phyloP scores from a whole-genome alignment of 202 grass and related monocot species.

The Panicum virgatum region DNA sequence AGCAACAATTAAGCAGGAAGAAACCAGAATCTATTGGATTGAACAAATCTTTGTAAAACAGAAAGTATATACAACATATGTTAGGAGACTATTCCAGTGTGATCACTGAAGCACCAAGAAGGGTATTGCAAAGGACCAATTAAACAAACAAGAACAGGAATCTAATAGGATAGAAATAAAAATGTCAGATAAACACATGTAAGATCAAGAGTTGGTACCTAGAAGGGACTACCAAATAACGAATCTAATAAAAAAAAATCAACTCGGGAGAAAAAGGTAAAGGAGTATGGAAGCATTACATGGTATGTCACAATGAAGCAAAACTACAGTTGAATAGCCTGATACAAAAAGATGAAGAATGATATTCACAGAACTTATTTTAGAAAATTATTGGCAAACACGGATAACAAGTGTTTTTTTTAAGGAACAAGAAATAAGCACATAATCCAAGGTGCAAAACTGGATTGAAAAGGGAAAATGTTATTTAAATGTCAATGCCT shows the following conservation, averaged over 20 bases:
- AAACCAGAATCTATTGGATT: slow-evolving; percentile 19
- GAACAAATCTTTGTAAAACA: slow-evolving; percentile 17
- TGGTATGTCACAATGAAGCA: background rate
- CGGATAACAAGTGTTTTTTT: background rate
- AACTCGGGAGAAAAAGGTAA: background rate
- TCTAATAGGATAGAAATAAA: slow-evolving; percentile 15
- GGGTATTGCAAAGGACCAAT: slow-evolving; percentile 7
- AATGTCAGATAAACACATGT: background rate
- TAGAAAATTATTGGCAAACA: slow-evolving; percentile 3
- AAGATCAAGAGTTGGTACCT: background rate
- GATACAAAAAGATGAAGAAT: background rate
- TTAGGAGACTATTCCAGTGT: slow-evolving; percentile 15
- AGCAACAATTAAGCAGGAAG: background rate
- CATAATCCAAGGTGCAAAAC: background rate
- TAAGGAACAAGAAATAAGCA: background rate
- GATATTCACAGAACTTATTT: background rate
- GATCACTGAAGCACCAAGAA: slow-evolving; percentile 10
- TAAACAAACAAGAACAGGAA: background rate
- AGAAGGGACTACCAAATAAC: slow-evolving; percentile 11
- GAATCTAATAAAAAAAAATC: slow-evolving; percentile 29
- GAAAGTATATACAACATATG: background rate
- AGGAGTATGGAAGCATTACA: slow-evolving; percentile 10
- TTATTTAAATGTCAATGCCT: background rate
- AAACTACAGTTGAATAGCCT: background rate
- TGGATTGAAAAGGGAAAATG: background rate